Base-by-base conservation (phyloP, 805 yeast species). In the Kuraishia ogatae region DNA sequence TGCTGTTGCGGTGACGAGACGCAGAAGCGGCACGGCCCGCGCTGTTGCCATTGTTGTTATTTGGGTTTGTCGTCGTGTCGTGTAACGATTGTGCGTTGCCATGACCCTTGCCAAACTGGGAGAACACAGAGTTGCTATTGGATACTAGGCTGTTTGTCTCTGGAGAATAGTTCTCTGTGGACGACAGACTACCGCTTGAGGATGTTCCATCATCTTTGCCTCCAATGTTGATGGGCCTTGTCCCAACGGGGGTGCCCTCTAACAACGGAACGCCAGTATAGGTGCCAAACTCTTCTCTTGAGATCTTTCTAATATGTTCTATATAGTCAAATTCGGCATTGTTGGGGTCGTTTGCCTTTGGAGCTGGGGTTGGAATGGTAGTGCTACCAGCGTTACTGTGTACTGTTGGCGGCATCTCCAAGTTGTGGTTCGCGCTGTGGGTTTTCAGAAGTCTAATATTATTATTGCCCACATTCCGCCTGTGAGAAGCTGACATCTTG, bases 301-400 rank as follows among this genome's bases (percentile, higher is more conserved):
- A 68, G 48, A 70, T 68, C 51, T 66, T 61, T 56, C 71, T 62
- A 48, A 71, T 71, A 57, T 71, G 74, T 53, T 68, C 72, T 26
- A 71, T 68, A 56, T 71, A 71, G 56, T 71, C 73, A 53, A 71
- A 69, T 51, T 64, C 65, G 23, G 55, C 59, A 39, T 58, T 54
- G 22, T 53, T 47, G 8, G 51, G 53, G 35, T 48, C 54, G n/a
- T 21, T 49, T 28, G 35, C 21, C 35, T 49, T 49, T 47, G 49
- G 49, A 20, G 22, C 8, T 21, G 24, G 15, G 13, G 22, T 6
- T 17, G 49, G 28, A n/a, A 11, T 22, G 20, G 28, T 8, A 7
- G 10, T 11, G 49, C 15, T 47, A 13, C 21, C 11, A 7, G 49
- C 49, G 24, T 21, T 47, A 19, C 35, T 28, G 21, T n/a, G 24